Base-by-base conservation (phyloP, 768 basidiomycete genomes). In the Lactarius psammicola region DNA sequence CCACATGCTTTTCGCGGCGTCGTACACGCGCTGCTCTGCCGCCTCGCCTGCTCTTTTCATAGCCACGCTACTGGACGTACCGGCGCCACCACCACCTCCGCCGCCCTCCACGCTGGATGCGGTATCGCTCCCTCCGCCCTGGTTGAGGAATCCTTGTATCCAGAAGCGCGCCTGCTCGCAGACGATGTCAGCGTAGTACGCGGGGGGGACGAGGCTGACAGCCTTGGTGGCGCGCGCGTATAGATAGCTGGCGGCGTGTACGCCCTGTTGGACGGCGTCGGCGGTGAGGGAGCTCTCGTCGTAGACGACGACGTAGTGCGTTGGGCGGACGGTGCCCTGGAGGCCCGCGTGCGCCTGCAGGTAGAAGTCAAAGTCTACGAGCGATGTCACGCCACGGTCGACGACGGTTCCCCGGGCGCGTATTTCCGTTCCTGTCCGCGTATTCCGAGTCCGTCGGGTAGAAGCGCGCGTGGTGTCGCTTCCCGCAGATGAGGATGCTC, bases 221-320 rank as follows among this genome's bases (percentile, higher is more conserved):
- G 91, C 88, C 70, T 90, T 88, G 3, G 91, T 95, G 0, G 92
- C 91, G 4, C 92, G 84, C 0, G 88, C 91, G 69, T 90, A 95
- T 17, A 90, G 78, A 71, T 92, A 93, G 70, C 85, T 86, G 17
- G 80, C 75, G 61, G 85, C 79, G 71, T 93, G 83, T 0, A 89
- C 85, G 1, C 90, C 87, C 65, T 86, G 80, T 72, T 94, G 92
- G 13, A 93, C 77, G 18, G 84, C 84, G 73, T 95, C 87, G 0
- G 90, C 87, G 1, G 76, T 76, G n/a, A 92, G 78, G 3, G 64
- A 72, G 71, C 84, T 87, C 76, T 94, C 91, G 74, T 94, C 92
- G 73, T 92, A 89, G 4, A 92, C 80, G 30, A 92, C 85, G 1
- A 83, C 85, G 75, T 93, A 94, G 71, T 92, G 91, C 1, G 91